phyloP scores from a whole-genome alignment of 768 basidiomycete genomes.

The Omphalotus guepiniiformis region DNA sequence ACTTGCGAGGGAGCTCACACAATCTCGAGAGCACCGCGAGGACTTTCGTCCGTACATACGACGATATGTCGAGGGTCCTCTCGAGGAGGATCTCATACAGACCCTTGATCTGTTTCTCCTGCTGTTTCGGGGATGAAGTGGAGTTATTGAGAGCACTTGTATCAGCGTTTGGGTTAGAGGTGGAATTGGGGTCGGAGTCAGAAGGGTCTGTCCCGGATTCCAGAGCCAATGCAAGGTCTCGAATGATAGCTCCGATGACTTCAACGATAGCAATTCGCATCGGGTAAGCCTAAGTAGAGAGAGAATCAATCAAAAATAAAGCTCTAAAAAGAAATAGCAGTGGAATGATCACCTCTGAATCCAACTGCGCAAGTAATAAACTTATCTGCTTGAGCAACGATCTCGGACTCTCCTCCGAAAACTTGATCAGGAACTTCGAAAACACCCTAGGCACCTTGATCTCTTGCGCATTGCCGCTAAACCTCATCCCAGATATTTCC shows the following conservation, averaged over 20 bases:
- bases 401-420: slow-evolving; percentile 76
- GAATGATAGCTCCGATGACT: slow-evolving; percentile 80
- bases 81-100: slow-evolving; percentile 84
- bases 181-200: too few relatives aligned
- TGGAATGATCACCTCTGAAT: slow-evolving; percentile 77
- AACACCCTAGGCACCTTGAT: slow-evolving; percentile 85
- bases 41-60: slow-evolving; percentile 90
- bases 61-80: slow-evolving; percentile 82
- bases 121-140: slow-evolving; percentile 32
- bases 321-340: not conserved
- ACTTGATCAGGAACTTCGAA: slow-evolving; percentile 76
- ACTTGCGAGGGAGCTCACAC: slow-evolving; percentile 69
- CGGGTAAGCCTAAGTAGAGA: slow-evolving; percentile 69
- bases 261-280: slow-evolving; percentile 96
- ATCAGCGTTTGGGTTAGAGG: too few relatives aligned
- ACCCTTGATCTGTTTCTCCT: slow-evolving; percentile 69
- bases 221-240: slow-evolving; percentile 61
- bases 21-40: slow-evolving; percentile 71
- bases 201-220: slow-evolving; percentile 44
- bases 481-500: slow-evolving; percentile 77
- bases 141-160: slow-evolving; percentile 24
- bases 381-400: slow-evolving; percentile 87
- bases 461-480: slow-evolving; percentile 62
- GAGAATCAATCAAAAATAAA: not conserved
- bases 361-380: slow-evolving; percentile 78